Evolutionary conservation across 2,329 filamentous ascomycete species (phyloP).

Genomic region (Xylariaceae sp.): DNA sequence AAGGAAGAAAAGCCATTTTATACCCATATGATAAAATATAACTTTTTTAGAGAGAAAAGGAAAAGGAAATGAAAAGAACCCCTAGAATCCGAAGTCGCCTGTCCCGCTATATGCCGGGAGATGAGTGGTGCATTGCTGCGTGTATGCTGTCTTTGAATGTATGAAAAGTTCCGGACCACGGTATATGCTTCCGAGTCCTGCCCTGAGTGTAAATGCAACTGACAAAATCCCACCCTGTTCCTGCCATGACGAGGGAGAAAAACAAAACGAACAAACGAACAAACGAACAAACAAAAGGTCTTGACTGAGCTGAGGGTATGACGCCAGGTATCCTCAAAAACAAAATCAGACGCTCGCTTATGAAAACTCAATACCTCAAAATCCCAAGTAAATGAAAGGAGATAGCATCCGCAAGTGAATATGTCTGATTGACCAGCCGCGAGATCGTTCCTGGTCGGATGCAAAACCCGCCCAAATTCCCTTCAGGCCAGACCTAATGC

Average conservation of each 20-base stretch:
- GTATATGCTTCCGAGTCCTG: constrained; percentile 41
- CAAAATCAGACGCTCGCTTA: constrained; percentile 38
- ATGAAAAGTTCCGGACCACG: constrained; percentile 38
- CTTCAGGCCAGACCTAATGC: constrained; percentile 19
- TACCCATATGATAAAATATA: constrained; percentile 32
- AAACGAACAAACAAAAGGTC: constrained; percentile 29
- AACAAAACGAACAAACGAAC: constrained; percentile 9
- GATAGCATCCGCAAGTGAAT: constrained; percentile 16
- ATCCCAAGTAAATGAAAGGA: constrained; percentile 30
- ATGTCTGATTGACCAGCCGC: constrained; percentile 27
- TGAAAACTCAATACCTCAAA: constrained; percentile 22
- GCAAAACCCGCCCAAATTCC: constrained; percentile 28
- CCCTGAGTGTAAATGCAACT: constrained; percentile 50
- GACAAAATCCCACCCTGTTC: constrained; percentile 47
- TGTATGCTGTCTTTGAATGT: constrained; percentile 50
- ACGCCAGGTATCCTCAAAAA: constrained; percentile 24
- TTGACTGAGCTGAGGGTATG: constrained; percentile 47
- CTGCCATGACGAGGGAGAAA: constrained; percentile 50
- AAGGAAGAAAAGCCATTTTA: constrained; percentile 35
- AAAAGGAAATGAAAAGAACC: not conserved
- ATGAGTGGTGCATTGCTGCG: constrained; percentile 57
- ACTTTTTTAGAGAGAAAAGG: constrained; percentile 27
- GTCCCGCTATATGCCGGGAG: constrained; percentile 45
- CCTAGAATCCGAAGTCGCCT: constrained; percentile 33
- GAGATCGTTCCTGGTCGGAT: constrained; percentile 32